Conservation (phyloP, 306 rosid species). For the Pyrus communis region DNA sequence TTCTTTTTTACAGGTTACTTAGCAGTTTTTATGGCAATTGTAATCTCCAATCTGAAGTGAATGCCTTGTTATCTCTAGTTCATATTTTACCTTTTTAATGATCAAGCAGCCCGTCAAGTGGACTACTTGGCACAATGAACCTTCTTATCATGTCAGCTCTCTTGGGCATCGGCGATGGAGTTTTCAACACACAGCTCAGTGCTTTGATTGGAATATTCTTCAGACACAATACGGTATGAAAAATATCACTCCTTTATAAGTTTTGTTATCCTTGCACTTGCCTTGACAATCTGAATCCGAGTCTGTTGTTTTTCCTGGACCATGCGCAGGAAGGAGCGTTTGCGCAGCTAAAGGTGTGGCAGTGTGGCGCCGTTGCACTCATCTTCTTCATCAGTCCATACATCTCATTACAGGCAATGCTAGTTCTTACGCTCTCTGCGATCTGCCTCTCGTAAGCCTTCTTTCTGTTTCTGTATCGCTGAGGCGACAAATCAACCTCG, state of each 20-base stretch:
- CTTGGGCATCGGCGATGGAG: constrained; percentile 82
- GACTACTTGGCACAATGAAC: constrained; percentile 43
- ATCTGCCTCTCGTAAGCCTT: constrained; percentile 39
- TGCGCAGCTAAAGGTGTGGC: constrained; percentile 94
- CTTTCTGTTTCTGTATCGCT: constrained; percentile 43
- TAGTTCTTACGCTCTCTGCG: constrained; percentile 39
- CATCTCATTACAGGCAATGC: constrained; percentile 52
- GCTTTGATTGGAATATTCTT: constrained; percentile 86
- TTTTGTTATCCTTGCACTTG: background rate
- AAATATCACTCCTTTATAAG: background rate
- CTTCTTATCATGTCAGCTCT: constrained; percentile 65
- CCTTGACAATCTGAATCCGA: background rate
- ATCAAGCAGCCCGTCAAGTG: constrained; percentile 39
- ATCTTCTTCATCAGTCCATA: constrained; percentile 64
- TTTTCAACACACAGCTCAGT: constrained; percentile 69
- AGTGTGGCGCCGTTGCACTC: constrained; percentile 61
- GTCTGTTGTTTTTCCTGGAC: constrained; percentile 16
- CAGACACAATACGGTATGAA: constrained; percentile 64
- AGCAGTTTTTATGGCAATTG: background rate
- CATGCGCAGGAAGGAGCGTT: constrained; percentile 84
- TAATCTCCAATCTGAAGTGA: background rate
- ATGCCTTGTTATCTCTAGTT: background rate
- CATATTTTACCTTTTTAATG: constrained; percentile 7
- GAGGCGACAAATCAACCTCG: constrained; percentile 28
- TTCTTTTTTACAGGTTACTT: constrained; percentile 37